Percentiles rank a stretch among this genome's conserved stretches.
Conservation (phyloP, 2,329 filamentous ascomycete genomes). For the Tetracladium maxilliforme region DNA sequence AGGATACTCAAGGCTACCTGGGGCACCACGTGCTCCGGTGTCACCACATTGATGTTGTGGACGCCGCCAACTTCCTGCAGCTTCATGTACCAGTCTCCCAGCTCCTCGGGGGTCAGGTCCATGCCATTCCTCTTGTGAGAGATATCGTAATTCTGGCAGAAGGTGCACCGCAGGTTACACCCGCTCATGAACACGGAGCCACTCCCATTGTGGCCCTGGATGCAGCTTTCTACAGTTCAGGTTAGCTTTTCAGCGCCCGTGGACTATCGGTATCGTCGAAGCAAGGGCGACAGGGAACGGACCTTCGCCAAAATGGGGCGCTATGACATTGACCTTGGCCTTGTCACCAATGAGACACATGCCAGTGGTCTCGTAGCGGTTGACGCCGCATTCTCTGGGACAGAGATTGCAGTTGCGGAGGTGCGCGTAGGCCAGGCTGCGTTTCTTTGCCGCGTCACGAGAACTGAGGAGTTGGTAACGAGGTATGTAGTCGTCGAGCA, state of each 20-base stretch:
- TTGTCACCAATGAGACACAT: conserved; percentile 64
- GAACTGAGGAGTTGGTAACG: conserved; percentile 56
- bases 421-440: conserved; percentile 59
- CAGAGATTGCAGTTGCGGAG: conserved; percentile 70
- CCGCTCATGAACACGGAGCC: conserved; percentile 73
- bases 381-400: conserved; percentile 61
- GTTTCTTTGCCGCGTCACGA: conserved; percentile 56
- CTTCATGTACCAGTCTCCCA: conserved; percentile 74
- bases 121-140: conserved; percentile 70
- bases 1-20: conserved; percentile 69
- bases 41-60: conserved; percentile 86
- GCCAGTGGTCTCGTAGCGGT: conserved; percentile 67
- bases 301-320: conserved; percentile 73
- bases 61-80: conserved; percentile 64
- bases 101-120: conserved; percentile 62
- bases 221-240: conserved; percentile 59
- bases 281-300: conserved; percentile 11
- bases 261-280: too few relatives aligned
- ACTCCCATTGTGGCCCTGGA: conserved; percentile 69
- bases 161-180: conserved; percentile 59
- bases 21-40: conserved; percentile 74
- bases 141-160: conserved; percentile 75
- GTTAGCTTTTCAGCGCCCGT: too few relatives aligned
- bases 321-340: conserved; percentile 71
- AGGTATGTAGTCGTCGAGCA: conserved; percentile 61